Base-by-base conservation (phyloP, 192 early-diverging fungal genomes). In the Linnemannia hyalina region DNA sequence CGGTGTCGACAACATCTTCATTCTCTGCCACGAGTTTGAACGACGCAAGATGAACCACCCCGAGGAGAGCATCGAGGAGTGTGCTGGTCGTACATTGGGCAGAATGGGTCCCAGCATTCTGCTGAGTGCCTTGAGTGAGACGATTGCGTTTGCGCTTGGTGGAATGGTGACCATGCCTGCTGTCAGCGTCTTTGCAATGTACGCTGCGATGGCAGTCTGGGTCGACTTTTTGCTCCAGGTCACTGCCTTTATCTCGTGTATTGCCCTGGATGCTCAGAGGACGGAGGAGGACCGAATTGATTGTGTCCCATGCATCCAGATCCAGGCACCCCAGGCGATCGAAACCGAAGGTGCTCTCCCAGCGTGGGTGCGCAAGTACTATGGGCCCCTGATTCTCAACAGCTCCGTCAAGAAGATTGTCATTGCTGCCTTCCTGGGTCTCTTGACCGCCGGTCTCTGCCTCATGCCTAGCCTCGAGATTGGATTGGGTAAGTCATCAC, bases 1-100 rank as follows among this genome's bases (percentile, higher is more conserved):
- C 11, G 93, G 93, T 70, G 93, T 94, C 0, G 93, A 94, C 70
- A 94, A 94, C 65, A 93, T 94, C 70, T 94, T 94, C 76, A 91
- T 94, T 72, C 82, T 94, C 20, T 91, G 91, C 52, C 92, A 94
- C 70, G 93, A 93, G 80, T 92, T 92, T 77, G 90, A 91, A 40
- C 76, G 93, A 38, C 83, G 74, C 74, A 87, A 69, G 81, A 85
- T 85, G 75, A 81, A 88, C 23, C 84, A 86, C 52, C 84, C 84
- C 32, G 88, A 90, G 40, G 89, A 89, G 47, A 81, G 86, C n/a
- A 90, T 93, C 42, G 91, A 93, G 57, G 91, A 91, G 75, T 86
- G 91, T 63, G 90, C 91, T 13, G 92, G 92, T 60, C 88, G 88
- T 26, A 92, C 93, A 7, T 76, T 94, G 42, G 92, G 90, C 4